Conservation (phyloP, 2,329 filamentous ascomycete genomes). For the Xylariaceae sp. region DNA sequence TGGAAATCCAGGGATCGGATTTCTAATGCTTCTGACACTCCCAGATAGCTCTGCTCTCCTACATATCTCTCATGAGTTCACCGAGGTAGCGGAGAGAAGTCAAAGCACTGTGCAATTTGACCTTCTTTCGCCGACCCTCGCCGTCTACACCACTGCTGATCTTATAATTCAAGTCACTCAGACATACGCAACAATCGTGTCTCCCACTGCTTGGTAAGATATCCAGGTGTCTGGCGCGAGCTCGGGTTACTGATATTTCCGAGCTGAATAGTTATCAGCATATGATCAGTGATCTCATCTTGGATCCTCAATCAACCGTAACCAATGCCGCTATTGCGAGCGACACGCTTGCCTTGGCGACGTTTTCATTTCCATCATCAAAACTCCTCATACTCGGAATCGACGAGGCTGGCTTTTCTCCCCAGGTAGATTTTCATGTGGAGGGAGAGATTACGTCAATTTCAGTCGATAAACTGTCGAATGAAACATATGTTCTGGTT, state of each 20-base stretch:
- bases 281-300: slow-evolving; percentile 32
- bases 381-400: too few relatives aligned
- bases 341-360: slow-evolving; percentile 40
- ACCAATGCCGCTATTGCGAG: slow-evolving; percentile 41
- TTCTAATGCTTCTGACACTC: slow-evolving; percentile 45
- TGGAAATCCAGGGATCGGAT: slow-evolving; percentile 24
- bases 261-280: slow-evolving; percentile 27
- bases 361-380: slow-evolving; percentile 35
- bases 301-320: slow-evolving; percentile 27
- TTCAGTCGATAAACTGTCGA: slow-evolving; percentile 17
- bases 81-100: slow-evolving; percentile 40
- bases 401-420: slow-evolving; percentile 37
- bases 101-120: slow-evolving; percentile 46
- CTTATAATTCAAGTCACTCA: slow-evolving; percentile 54
- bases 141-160: slow-evolving; percentile 33
- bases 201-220: slow-evolving; percentile 35
- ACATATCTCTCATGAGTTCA: slow-evolving; percentile 45
- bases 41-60: slow-evolving; percentile 48
- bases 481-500: slow-evolving; percentile 19
- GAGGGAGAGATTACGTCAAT: slow-evolving; percentile 50
- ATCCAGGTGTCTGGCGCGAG: slow-evolving; percentile 1
- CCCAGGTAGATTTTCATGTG: slow-evolving; percentile 30
- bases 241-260: slow-evolving; percentile 9
- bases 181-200: slow-evolving; percentile 39
- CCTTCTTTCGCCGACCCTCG: slow-evolving; percentile 49